Evolutionary conservation across 306 rosid species (phyloP), one percentile per base, ranked within the genome.

Genomic region (Dryas alaskensis): DNA sequence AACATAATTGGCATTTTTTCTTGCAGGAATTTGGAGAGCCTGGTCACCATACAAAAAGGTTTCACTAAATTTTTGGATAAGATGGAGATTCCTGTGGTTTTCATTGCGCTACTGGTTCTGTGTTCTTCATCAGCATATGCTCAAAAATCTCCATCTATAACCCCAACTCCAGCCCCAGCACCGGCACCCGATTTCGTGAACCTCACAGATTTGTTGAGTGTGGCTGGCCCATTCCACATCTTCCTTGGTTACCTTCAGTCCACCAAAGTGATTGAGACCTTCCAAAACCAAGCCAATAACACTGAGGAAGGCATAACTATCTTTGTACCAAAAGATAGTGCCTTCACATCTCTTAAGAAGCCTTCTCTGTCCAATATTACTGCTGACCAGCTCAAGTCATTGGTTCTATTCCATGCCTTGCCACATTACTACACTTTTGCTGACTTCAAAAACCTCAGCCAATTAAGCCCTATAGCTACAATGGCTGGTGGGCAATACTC

Each of bases 201-300:
- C 87, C 96, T 94, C 44, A 88, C 97, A 0, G 90, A 83, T 0
- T 78, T 94, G 65, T 88, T 94, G 69, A 67, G 65, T 5, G 96
- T 94, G 46, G 97, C 98, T 4, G 99, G 99, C 25, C 99, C 99
- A 44, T 94, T 94, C 78, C 86, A 83, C 75, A 89, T 91, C 46
- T 94, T 89, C 87, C 99, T 94, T 3, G 12, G 54, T 76, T 82
- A 86, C 84, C 87, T 88, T 48, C 39, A 87, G 31, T 92, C 97
- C 76, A 94, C 97, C 68, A 89, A 94, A 79, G 97, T 84, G 68
- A 17, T 92, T 22, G 97, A 92, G 40, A 89, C 96, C 8, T 90
- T 92, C 79, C 97, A 94, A 78, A 90, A 87, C 88, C 97, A 94
- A 80, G 96, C 99, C 81, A 94, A 94, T 81, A 78, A 90, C 82